Percentiles rank a stretch among this genome's conserved stretches.
These are phyloP conservation scores for Neonectria ditissima DNA, from an alignment of 2,329 filamentous ascomycete genomes.

Conservation along the genomic window DNA sequence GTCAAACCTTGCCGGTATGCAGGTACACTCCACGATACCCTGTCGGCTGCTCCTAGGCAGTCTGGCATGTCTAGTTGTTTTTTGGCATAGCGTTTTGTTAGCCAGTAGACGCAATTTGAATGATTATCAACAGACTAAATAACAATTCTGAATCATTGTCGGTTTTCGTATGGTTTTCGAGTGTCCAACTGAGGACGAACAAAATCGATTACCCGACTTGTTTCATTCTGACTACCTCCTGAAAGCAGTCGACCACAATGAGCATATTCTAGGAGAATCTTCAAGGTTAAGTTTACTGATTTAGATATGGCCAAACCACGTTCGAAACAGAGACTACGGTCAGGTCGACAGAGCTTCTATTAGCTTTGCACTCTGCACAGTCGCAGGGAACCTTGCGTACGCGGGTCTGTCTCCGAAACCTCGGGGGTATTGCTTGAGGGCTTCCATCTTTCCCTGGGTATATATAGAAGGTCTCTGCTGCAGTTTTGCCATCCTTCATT, in stretches of 20 bases:
- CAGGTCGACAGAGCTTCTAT: not conserved
- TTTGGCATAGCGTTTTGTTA: not conserved
- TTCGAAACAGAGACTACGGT: not conserved
- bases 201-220: not conserved
- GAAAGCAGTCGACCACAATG: not conserved
- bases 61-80: not conserved
- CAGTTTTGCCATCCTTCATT: not conserved
- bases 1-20: not conserved
- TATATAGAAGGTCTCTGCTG: not conserved
- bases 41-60: not conserved
- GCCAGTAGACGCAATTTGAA: not conserved
- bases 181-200: not conserved
- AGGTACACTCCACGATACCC: not conserved
- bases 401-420: not conserved
- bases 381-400: not conserved
- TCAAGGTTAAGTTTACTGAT: not conserved
- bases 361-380: not conserved
- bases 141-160: not conserved
- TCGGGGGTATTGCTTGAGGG: no score
- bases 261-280: not conserved
- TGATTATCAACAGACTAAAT: not conserved
- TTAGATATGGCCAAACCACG: constrained; percentile 1
- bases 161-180: no score
- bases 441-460: no score
- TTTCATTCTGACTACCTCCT: not conserved